These are phyloP conservation scores for Metschnikowia proteae DNA, from an alignment of 805 yeast species.

Conservation along the genomic window DNA sequence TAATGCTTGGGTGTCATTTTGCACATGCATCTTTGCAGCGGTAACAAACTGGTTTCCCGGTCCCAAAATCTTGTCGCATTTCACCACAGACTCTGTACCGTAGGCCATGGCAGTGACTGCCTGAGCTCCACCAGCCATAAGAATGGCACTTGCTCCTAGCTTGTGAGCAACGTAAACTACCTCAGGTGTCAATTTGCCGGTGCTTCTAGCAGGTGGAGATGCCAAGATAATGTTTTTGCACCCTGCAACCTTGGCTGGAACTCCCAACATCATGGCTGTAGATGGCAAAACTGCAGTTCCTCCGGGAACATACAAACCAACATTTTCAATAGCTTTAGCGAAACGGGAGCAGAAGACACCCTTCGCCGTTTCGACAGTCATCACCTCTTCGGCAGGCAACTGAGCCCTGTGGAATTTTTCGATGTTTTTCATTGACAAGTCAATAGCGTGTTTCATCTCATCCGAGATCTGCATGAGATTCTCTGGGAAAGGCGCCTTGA, in stretches of 20 bases:
- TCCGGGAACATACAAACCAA: conserved; percentile 96
- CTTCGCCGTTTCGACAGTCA: conserved; percentile 86
- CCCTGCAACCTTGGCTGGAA: conserved; percentile 97
- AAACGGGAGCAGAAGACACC: conserved; percentile 94
- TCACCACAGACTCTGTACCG: conserved; percentile 89
- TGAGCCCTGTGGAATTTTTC: conserved; percentile 93
- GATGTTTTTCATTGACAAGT: conserved; percentile 83
- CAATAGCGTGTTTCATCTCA: conserved; percentile 80
- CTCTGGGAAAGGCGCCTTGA: conserved; percentile 83
- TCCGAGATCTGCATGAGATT: conserved; percentile 69
- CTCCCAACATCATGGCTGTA: conserved; percentile 96
- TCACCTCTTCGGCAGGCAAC: conserved; percentile 59
- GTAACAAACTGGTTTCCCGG: conserved; percentile 99
- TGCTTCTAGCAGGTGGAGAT: conserved; percentile 85
- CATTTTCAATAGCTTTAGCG: conserved; percentile 90
- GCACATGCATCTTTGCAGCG: conserved; percentile 97
- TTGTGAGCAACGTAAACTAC: conserved; percentile 96
- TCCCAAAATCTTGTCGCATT: conserved; percentile 95
- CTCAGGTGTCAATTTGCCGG: conserved; percentile 93
- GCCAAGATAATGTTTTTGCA: conserved; percentile 90
- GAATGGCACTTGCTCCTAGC: conserved; percentile 85
- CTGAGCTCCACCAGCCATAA: conserved; percentile 98
- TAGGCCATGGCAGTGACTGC: conserved; percentile 99
- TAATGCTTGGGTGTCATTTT: conserved; percentile 90
- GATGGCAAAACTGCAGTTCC: conserved; percentile 98